Percentiles rank a stretch among this genome's conserved stretches.
Evolutionary conservation across 805 yeast genomes (phyloP).

Genomic region (Spathaspora hagerdaliae): DNA sequence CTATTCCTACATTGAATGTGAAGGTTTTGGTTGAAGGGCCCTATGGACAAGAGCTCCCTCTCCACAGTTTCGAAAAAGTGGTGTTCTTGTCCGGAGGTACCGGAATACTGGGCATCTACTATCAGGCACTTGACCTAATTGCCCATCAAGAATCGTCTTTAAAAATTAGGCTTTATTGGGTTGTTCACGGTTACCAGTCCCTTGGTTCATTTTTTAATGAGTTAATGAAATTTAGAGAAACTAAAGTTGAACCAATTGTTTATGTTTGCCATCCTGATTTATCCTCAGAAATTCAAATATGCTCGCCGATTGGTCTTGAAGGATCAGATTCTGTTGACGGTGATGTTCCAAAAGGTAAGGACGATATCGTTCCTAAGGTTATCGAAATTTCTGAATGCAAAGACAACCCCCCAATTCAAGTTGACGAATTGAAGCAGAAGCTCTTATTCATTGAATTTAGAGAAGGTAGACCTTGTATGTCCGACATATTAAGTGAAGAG

Average conservation of each 20-base stretch:
- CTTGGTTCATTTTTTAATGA: slow-evolving; percentile 39
- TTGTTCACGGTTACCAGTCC: slow-evolving; percentile 35
- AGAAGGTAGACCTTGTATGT: slow-evolving; percentile 48
- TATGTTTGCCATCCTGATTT: slow-evolving; percentile 36
- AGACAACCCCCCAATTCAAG: not conserved
- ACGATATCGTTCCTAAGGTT: not conserved
- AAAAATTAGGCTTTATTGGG: slow-evolving; percentile 32
- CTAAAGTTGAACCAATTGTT: slow-evolving; percentile 33
- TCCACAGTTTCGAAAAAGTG: slow-evolving; percentile 25
- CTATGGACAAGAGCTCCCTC: slow-evolving; percentile 30
- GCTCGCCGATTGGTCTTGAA: not conserved
- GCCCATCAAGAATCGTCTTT: slow-evolving; percentile 6
- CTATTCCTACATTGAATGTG: slow-evolving; percentile 23
- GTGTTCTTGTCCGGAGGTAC: slow-evolving; percentile 36
- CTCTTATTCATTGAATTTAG: slow-evolving; percentile 30
- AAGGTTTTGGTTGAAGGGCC: slow-evolving; percentile 38
- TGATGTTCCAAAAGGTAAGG: not conserved
- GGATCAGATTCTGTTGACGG: not conserved
- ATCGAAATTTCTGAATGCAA: not conserved
- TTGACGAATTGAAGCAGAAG: not conserved
- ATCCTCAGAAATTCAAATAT: slow-evolving; percentile 2
- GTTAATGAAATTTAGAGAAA: slow-evolving; percentile 25
- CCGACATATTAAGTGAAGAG: slow-evolving; percentile 31
- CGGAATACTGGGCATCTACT: slow-evolving; percentile 38
- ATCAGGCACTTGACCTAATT: slow-evolving; percentile 26